Percentiles rank a stretch among this genome's conserved stretches.
These are phyloP conservation scores for Boletus tomentosulus DNA, from an alignment of 768 basidiomycete species.

Conservation along the genomic window DNA sequence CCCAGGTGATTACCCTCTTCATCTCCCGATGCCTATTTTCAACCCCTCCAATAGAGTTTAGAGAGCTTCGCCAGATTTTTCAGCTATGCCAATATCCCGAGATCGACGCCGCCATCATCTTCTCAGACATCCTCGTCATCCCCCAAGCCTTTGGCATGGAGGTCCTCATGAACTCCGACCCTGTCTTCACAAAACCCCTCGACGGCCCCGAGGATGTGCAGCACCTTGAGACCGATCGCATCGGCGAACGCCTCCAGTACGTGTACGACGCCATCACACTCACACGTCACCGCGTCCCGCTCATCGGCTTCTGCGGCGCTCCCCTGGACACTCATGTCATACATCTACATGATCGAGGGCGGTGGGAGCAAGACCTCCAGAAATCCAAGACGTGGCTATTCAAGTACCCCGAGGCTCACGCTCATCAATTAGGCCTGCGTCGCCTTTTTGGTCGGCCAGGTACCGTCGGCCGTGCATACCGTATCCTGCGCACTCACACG, in stretches of 20 bases:
- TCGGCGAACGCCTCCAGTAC: slow-evolving; percentile 83
- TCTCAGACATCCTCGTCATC: slow-evolving; percentile 95
- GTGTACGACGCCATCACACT: slow-evolving; percentile 89
- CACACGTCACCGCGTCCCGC: slow-evolving; percentile 83
- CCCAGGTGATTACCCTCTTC: slow-evolving; percentile 51
- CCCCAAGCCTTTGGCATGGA: slow-evolving; percentile 98
- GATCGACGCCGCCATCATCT: slow-evolving; percentile 95
- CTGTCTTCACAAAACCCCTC: too few species aligned
- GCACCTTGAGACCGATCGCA: slow-evolving; percentile 64
- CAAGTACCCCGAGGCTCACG: slow-evolving; percentile 76
- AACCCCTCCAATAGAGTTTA: slow-evolving; percentile 37
- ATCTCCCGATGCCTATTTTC: not conserved
- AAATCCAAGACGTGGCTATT: slow-evolving; percentile 95
- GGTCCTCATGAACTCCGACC: slow-evolving; percentile 90
- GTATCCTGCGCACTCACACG: not conserved
- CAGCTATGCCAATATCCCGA: slow-evolving; percentile 90
- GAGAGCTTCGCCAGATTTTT: slow-evolving; percentile 79
- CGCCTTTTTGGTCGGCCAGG: slow-evolving; percentile 88
- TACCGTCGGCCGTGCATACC: slow-evolving; percentile 24
- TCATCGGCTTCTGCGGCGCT: slow-evolving; percentile 98
- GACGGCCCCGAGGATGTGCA: slow-evolving; percentile 65
- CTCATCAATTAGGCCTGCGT: slow-evolving; percentile 87
- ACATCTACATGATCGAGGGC: slow-evolving; percentile 85
- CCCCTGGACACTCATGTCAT: slow-evolving; percentile 97
- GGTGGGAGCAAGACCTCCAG: slow-evolving; percentile 88